phyloP scores from a whole-genome alignment of 257 asterid genomes.

The Henckelia pumila region DNA sequence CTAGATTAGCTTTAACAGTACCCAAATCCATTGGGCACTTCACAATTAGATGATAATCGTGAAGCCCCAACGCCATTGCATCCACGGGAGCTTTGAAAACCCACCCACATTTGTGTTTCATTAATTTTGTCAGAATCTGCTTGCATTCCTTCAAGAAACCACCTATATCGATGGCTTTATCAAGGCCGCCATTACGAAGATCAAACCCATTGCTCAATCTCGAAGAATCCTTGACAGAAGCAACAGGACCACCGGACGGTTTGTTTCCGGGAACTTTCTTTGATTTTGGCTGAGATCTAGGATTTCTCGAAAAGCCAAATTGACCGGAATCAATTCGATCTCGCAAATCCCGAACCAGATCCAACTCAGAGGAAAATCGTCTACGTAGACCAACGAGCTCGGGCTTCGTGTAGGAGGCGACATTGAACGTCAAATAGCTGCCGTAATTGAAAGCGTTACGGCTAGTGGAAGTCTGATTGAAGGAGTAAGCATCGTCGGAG shows the following conservation, averaged over 20 bases:
- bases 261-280: slow-evolving; percentile 54
- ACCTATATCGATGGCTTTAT: slow-evolving; percentile 36
- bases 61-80: slow-evolving; percentile 63
- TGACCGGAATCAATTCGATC: slow-evolving; percentile 72
- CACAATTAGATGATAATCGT: slow-evolving; percentile 83
- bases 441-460: slow-evolving; percentile 60
- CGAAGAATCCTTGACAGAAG: slow-evolving; percentile 41
- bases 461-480: slow-evolving; percentile 54
- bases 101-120: slow-evolving; percentile 62
- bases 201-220: slow-evolving; percentile 36
- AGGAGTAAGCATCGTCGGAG: slow-evolving; percentile 92
- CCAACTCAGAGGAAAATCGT: slow-evolving; percentile 64
- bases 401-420: slow-evolving; percentile 47
- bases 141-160: slow-evolving; percentile 64
- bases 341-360: slow-evolving; percentile 68
- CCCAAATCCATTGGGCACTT: slow-evolving; percentile 97
- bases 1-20: slow-evolving; percentile 65
- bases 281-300: slow-evolving; percentile 49
- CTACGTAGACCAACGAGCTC: slow-evolving; percentile 63
- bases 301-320: slow-evolving; percentile 39
- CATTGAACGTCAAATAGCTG: slow-evolving; percentile 48
- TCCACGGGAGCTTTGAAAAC: slow-evolving; percentile 71
- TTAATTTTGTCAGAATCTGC: slow-evolving; percentile 58
- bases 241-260: slow-evolving; percentile 39
- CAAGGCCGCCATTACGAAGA: slow-evolving; percentile 24